These are phyloP conservation scores for Gaultheria prostrata DNA, from an alignment of 148 eudicot species.

Conservation along the genomic window DNA sequence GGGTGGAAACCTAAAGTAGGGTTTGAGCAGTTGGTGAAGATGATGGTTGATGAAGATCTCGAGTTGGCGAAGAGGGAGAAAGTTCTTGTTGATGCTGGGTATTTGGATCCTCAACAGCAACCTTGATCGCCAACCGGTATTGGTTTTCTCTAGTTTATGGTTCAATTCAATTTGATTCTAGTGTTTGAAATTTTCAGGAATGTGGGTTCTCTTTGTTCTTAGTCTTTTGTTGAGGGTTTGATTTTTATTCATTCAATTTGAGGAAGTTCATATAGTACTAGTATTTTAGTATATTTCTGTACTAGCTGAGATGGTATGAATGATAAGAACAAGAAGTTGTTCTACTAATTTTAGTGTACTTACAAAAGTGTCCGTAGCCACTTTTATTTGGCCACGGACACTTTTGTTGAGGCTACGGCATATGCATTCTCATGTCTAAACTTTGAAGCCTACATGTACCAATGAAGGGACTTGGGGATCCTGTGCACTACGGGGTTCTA, in stretches of 20 bases:
- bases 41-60: constrained; percentile 96
- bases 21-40: constrained; percentile 86
- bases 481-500: too few relatives aligned
- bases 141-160: not conserved
- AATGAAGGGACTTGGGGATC: too few relatives aligned
- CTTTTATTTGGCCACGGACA: too few relatives aligned
- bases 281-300: not conserved
- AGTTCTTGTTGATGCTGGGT: constrained; percentile 11
- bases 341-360: not conserved
- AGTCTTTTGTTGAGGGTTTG: not conserved
- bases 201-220: not conserved
- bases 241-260: not conserved
- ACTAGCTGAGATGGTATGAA: not conserved
- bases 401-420: too few relatives aligned
- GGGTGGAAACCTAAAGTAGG: constrained; percentile 92
- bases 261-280: not conserved
- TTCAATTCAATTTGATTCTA: not conserved
- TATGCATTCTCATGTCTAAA: too few relatives aligned
- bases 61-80: constrained; percentile 78
- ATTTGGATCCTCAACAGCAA: constrained; percentile 10
- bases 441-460: too few relatives aligned
- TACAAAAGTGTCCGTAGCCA: too few relatives aligned
- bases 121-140: not conserved
- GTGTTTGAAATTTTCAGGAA: not conserved
- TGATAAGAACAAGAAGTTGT: not conserved